A percentile compares a stretch with the other conserved stretches of the same genome.
phyloP scores from a whole-genome alignment of 192 early-diverging fungal species.

The Cladochytrium replicatum region DNA sequence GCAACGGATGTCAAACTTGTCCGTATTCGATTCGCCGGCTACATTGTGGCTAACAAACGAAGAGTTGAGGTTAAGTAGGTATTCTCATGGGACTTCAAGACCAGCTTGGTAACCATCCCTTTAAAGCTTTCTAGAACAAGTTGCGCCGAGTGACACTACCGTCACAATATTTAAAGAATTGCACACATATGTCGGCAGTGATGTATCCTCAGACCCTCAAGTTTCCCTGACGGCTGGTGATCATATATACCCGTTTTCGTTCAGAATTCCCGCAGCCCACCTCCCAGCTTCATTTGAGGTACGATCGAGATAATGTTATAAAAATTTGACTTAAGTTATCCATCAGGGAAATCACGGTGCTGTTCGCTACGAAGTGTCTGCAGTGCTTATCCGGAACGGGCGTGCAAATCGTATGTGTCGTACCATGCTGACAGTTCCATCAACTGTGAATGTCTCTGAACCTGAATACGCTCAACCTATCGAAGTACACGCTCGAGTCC shows the following conservation, averaged over 20 bases:
- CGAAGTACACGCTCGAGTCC: neutral
- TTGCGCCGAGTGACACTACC: too few species aligned
- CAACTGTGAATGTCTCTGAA: constrained; percentile 11
- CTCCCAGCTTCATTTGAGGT: constrained; percentile 25
- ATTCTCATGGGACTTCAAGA: too few species aligned
- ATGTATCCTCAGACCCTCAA: neutral
- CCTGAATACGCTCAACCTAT: constrained; percentile 9
- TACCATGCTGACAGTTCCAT: constrained; percentile 14
- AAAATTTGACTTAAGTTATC: too few species aligned
- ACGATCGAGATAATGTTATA: too few species aligned
- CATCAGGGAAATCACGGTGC: constrained; percentile 13
- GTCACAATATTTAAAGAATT: constrained; percentile 27
- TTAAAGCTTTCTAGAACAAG: too few species aligned
- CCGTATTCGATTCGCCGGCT: constrained; percentile 14
- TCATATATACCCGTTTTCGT: constrained; percentile 22
- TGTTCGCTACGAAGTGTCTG: constrained; percentile 14
- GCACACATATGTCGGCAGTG: constrained; percentile 8
- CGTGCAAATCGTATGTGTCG: neutral
- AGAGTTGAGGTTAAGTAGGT: constrained; percentile 9
- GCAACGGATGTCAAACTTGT: constrained; percentile 8
- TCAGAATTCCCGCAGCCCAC: constrained; percentile 20
- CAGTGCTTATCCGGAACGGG: neutral
- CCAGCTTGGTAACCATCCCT: too few species aligned
- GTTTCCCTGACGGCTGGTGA: constrained; percentile 12
- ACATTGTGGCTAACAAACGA: constrained; percentile 14